Percentiles rank a stretch among this genome's conserved stretches.
Conservation (phyloP, 2,329 filamentous ascomycete genomes). For the Diaporthe nobilis region DNA sequence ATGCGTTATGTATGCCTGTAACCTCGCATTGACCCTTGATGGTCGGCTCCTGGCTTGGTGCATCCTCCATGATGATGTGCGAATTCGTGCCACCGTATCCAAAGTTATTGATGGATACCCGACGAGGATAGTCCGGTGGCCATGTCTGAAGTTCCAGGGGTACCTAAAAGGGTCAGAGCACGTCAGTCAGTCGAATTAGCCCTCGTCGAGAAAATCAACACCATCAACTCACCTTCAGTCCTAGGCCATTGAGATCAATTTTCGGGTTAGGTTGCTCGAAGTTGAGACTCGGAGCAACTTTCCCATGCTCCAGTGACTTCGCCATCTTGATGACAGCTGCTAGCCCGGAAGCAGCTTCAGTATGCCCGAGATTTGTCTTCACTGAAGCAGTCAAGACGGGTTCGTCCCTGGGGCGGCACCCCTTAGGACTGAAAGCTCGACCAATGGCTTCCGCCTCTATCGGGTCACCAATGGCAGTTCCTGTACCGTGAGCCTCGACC, state of each 20-base stretch:
- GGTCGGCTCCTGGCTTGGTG: neutral
- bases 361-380: slow-evolving; percentile 47
- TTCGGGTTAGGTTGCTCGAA: slow-evolving; percentile 40
- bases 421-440: slow-evolving; percentile 32
- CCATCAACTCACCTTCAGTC: slow-evolving; percentile 1
- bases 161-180: neutral
- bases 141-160: neutral
- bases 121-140: slow-evolving; percentile 23
- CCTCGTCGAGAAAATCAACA: neutral
- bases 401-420: neutral
- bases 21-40: neutral
- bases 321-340: slow-evolving; percentile 1
- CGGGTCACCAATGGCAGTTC: neutral
- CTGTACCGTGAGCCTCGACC: slow-evolving; percentile 17
- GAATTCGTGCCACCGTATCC: slow-evolving; percentile 62
- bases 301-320: neutral
- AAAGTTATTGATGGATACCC: slow-evolving; percentile 55
- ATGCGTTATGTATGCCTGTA: neutral
- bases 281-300: slow-evolving; percentile 47
- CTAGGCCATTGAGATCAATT: slow-evolving; percentile 26
- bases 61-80: slow-evolving; percentile 55
- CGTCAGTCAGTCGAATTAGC: neutral
- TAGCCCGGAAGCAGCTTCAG: neutral
- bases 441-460: slow-evolving; percentile 13
- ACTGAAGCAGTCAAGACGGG: slow-evolving; percentile 49